These are phyloP conservation scores for Magnusiomyces fungicola DNA, from an alignment of 1,139 yeast genomes.

Conservation along the genomic window DNA sequence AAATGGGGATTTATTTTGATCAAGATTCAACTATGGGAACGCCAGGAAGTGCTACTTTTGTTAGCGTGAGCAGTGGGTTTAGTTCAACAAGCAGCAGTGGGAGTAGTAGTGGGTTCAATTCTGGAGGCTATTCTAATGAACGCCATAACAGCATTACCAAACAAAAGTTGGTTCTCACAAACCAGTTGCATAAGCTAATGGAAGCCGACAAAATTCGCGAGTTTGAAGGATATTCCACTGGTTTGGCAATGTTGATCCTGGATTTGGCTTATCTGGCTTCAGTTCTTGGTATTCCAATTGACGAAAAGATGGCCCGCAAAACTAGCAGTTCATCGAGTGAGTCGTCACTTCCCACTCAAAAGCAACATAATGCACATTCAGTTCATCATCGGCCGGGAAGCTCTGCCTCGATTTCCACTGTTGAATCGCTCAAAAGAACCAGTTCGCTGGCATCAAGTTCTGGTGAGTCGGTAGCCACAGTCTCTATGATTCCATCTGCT, in stretches of 20 bases:
- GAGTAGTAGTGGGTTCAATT: too few species aligned
- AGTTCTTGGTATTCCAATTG: slow-evolving; percentile 18
- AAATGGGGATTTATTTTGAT: too few species aligned
- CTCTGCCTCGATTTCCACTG: not conserved
- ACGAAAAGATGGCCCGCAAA: too few species aligned
- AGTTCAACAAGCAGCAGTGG: too few species aligned
- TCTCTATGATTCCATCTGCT: too few species aligned
- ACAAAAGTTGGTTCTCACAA: not conserved
- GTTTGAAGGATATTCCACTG: slow-evolving; percentile 28
- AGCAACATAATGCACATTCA: too few species aligned
- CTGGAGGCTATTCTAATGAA: not conserved
- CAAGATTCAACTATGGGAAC: too few species aligned
- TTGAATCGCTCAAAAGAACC: not conserved
- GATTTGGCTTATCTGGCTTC: slow-evolving; percentile 25
- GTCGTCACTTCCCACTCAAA: too few species aligned
- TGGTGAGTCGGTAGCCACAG: not conserved
- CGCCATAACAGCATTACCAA: slow-evolving; percentile 1
- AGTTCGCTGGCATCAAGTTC: not conserved
- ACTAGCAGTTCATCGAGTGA: too few species aligned
- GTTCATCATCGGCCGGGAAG: not conserved
- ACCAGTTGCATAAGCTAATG: not conserved
- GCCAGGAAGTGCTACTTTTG: too few species aligned
- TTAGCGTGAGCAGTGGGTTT: too few species aligned
- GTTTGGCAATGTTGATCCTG: slow-evolving; percentile 32
- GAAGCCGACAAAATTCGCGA: slow-evolving; percentile 19